Evolutionary conservation across 2,329 filamentous ascomycete species (phyloP), one percentile per base, ranked within the genome.

Genomic region (Fusarium secorum): DNA sequence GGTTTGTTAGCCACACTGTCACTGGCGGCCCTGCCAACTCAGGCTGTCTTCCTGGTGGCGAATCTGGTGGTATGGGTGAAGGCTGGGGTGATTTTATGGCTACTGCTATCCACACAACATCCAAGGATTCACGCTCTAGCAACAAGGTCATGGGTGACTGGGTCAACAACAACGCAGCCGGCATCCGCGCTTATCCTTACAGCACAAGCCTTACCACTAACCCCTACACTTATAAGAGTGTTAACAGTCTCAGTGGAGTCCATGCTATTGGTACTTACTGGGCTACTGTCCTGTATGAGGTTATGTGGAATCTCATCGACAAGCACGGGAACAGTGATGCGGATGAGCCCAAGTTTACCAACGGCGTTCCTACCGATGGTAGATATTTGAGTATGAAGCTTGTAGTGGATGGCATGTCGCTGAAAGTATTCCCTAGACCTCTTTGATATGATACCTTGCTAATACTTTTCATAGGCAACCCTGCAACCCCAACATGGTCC

Each of bases 71-170:
- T 41, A 87, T 89, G 87, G 86, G 86, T 36, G 87, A 89, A 62
- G 87, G 87, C 39, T 89, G 87, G 87, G 79, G 83, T 60, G 87
- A 89, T 69, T 87, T 88, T 77, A 85, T 84, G 78, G 86, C 86
- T 9, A 84, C 83, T 0, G 84, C 86, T 8, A 80, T 87, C 64
- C 81, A 83, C 53, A 73, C 85, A 85, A 78, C 8, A 7, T 49
- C 80, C 6, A 66, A 65, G 18, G 84, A 87, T 74, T 87, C 82
- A 10, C 80, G 85, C 46, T 67, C 62, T 7, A 85, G 76, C 4
- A 78, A 86, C 76, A 87, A 86, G 73, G 64, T 81, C 14, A 82
- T 88, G 76, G 87, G 84, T 11, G 81, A 81, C 30, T 89, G 86
- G 85, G 80, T 87, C 5, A 77, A 76, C 65, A 82, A 83, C 71